A percentile compares a stretch with the other conserved stretches of the same genome.
Conservation (phyloP, 441 rosid species). For the Populus hybrid region DNA sequence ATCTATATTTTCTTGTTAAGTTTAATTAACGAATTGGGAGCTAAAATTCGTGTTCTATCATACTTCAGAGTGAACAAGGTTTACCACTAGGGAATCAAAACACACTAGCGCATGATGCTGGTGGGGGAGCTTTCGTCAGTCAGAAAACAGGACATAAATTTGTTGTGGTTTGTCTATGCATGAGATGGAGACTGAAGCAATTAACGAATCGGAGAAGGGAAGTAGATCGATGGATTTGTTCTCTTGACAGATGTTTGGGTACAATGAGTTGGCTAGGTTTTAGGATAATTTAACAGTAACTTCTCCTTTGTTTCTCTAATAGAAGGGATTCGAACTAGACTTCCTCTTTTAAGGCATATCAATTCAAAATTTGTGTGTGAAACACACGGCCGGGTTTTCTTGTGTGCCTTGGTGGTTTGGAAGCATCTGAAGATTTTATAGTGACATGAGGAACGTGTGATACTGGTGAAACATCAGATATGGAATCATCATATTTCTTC, state of each 20-base stretch:
- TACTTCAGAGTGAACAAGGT: not conserved
- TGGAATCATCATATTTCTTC: not conserved
- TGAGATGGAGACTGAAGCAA: not conserved
- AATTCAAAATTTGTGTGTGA: not conserved
- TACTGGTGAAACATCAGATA: not conserved
- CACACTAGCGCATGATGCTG: not conserved
- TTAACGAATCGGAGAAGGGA: not conserved
- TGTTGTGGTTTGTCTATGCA: not conserved
- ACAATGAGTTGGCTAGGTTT: not conserved
- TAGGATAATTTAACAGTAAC: not conserved
- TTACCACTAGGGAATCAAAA: not conserved
- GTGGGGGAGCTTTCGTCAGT: not conserved
- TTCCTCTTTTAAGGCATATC: not conserved
- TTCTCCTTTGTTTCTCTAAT: not conserved
- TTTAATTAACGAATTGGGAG: not conserved
- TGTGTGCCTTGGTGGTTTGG: not conserved
- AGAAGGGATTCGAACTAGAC: not conserved
- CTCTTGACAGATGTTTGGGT: not conserved
- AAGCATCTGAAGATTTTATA: not conserved
- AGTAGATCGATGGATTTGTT: not conserved
- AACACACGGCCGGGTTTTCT: not conserved
- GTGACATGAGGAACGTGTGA: not conserved
- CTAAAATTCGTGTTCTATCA: not conserved
- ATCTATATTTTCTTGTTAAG: not conserved
- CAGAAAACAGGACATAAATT: not conserved